A percentile compares a stretch with the other conserved stretches of the same genome.
Conservation (phyloP, 2,329 filamentous ascomycete species). For the Neofusicoccum sp. region DNA sequence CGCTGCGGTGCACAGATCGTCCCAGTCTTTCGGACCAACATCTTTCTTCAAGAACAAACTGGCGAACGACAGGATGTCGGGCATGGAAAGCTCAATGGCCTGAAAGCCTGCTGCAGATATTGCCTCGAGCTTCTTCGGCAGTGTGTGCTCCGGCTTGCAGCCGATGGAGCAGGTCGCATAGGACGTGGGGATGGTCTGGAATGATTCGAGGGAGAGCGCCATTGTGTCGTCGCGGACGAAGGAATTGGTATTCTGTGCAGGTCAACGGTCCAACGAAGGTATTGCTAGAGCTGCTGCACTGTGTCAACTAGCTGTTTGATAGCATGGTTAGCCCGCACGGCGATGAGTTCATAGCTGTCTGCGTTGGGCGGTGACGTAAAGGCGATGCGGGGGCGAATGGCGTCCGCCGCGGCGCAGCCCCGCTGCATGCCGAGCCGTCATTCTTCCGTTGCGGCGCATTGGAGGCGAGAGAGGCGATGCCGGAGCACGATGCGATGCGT, state of each 20-base stretch:
- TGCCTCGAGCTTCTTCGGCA: constrained; percentile 60
- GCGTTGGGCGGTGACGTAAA: background rate
- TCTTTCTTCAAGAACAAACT: constrained; percentile 49
- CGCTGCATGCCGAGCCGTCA: background rate
- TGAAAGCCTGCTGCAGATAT: constrained; percentile 65
- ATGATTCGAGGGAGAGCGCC: constrained; percentile 35
- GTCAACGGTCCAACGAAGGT: background rate
- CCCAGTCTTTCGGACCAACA: constrained; percentile 59
- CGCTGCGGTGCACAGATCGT: constrained; percentile 56
- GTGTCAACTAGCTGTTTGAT: background rate
- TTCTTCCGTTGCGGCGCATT: background rate
- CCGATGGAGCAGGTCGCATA: constrained; percentile 59
- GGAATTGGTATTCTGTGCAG: background rate
- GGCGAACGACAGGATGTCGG: constrained; percentile 66
- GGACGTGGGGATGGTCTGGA: constrained; percentile 47
- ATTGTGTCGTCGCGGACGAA: constrained; percentile 23
- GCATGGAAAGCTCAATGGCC: constrained; percentile 72
- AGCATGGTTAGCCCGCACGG: background rate
- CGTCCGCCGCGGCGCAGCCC: background rate
- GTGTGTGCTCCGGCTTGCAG: constrained; percentile 47
- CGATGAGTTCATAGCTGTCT: constrained; percentile 1
- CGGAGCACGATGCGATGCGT: background rate
- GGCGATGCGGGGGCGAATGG: background rate
- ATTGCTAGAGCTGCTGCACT: too few relatives aligned
- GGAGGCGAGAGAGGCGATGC: too few relatives aligned